Evolutionary conservation across 2,329 filamentous ascomycete species (phyloP), one percentile per base, ranked within the genome.

Genomic region (Colletotrichum theobromicola): DNA sequence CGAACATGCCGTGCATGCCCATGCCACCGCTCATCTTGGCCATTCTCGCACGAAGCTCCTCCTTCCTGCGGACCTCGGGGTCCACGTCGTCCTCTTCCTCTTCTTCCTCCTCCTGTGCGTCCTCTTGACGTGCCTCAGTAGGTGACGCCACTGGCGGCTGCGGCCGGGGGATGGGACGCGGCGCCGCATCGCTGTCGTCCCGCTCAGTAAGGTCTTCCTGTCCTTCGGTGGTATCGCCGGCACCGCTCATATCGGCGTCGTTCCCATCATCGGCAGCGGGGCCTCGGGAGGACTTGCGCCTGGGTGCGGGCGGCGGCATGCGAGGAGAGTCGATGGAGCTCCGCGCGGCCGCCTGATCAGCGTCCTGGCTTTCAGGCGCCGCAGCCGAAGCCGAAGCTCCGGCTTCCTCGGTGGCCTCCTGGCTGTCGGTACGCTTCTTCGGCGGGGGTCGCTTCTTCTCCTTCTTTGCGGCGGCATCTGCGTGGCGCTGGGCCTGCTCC

Each of bases 21-120:
- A 98, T 98, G 26, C 96, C 96, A 70, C 96, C 96, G 78, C 96
- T 98, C 94, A 99, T 97, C 85, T 98, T 98, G 60, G 97, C 97
- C 95, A 99, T 99, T 79, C 97, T 92, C 76, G 97, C 95, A 75
- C 97, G 92, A 35, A 99, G 88, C 82, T 98, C 96, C 84, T 98
- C 93, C 81, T 93, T 94, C 67, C 96, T 93, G 78, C 91, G 93
- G 26, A 95, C 89, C 82, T 99, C 97, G 1, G 95, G 95, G 80
- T 98, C 96, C 66, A 97, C 88, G 18, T 98, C 95, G 32, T 95
- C 94, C 24, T 94, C 93, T n/a, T 93, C 93, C 16, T 91, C 92
- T 4, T 91, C 91, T 13, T 90, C 91, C 4, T 89, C 90, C 21
- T 89, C 89, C 26, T 89, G 87, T 10, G 81, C 82, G 10, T 84